Base-by-base conservation (phyloP, 176 grass and related monocot species). In the Musa acuminata region DNA sequence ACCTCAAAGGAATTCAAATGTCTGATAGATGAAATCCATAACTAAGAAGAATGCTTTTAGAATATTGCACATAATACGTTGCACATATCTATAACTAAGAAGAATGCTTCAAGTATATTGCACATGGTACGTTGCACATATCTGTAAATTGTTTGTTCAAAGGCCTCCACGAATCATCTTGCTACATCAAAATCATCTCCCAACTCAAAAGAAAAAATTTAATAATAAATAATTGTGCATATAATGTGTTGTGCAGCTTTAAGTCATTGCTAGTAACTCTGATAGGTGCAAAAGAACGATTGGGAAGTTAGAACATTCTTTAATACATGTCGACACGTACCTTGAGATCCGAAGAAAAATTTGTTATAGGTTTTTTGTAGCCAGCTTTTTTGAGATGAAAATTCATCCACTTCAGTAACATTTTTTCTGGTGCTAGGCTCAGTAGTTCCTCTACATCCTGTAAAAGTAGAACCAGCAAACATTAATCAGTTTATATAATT, bases 291-390 rank as follows among this genome's bases (percentile, higher is more conserved):
- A 43, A 43, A 6, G 35, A 43, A 0, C 4, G 35, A 43, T 6
- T 43, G 35, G 35, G 35, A 43, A 43, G 4, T 43, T 43, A 43
- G 35, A 43, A 43, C 35, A 43, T 43, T 43, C 35, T 43, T 4
- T 43, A 6, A 43, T 43, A 6, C 62, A 24, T 65, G 2, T 65
- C 62, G 1, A 8, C 49, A 71, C 20, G 57, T 58, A 98, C 95
- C 95, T 93, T 98, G 55, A 98, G 84, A 85, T 98, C 95, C 67
- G 95, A 85, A 83, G 95, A 98, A 82, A 98, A 98, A 85, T 98
- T 98, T 77, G 81, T 87, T 58, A 98, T 86, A 60, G 90, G 91
- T 91, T 98, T 93, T 82, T 91, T 80, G 85, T 93, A 98, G 51
- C 95, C 95, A 79, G 88, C 88, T 79, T 93, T 98, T 73, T 91